Evolutionary conservation across 768 basidiomycete species (phyloP).

Genomic region (Boletus vinaceobasis): DNA sequence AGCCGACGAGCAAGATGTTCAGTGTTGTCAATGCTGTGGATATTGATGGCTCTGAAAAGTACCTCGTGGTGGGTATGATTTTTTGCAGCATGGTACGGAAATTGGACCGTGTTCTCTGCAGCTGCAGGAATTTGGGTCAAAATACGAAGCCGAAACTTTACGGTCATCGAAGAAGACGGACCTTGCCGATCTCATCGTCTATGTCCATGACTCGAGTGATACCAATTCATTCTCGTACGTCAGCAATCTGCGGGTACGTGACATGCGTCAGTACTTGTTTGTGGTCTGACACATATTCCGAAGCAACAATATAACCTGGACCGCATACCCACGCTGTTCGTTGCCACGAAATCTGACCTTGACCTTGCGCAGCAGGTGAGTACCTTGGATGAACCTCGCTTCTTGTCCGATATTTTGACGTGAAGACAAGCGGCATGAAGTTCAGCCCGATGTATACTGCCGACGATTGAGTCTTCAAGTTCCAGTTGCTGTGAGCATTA

Average conservation of each 20-base stretch:
- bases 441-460: slow-evolving; percentile 97
- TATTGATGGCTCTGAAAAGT: slow-evolving; percentile 92
- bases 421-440: slow-evolving; percentile 78
- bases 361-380: slow-evolving; percentile 91
- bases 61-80: slow-evolving; percentile 75
- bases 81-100: slow-evolving; percentile 34
- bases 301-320: slow-evolving; percentile 98
- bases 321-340: slow-evolving; percentile 92
- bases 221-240: slow-evolving; percentile 99
- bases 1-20: slow-evolving; percentile 86
- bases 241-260: slow-evolving; percentile 83
- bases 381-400: neutral
- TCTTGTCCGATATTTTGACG: slow-evolving; percentile 2
- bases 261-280: neutral
- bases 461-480: slow-evolving; percentile 85
- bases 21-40: slow-evolving; percentile 95
- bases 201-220: slow-evolving; percentile 96
- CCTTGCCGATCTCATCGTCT: slow-evolving; percentile 89
- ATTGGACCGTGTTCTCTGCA: slow-evolving; percentile 29
- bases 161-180: slow-evolving; percentile 90
- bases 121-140: slow-evolving; percentile 97
- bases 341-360: slow-evolving; percentile 98
- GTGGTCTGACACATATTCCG: slow-evolving; percentile 17
- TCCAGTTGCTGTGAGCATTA: slow-evolving; percentile 91
- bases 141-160: slow-evolving; percentile 88